Evolutionary conservation across 306 rosid genomes (phyloP).

Genomic region (Acacia melanoxylon): DNA sequence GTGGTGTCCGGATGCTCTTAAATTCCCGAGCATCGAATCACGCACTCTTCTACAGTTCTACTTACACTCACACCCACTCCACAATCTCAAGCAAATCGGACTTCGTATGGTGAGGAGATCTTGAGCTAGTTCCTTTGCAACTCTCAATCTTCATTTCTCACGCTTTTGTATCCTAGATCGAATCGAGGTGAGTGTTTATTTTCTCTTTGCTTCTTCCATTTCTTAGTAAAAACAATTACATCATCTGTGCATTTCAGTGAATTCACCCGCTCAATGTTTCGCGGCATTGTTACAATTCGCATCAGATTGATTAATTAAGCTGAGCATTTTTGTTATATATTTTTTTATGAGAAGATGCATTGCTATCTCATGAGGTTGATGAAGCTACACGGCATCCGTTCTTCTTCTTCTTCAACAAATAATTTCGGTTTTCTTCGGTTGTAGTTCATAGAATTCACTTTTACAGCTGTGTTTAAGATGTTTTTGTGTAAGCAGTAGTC

Average conservation of each 20-base stretch:
- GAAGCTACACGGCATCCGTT: background rate
- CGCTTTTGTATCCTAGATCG: constrained; percentile 29
- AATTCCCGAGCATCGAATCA: constrained; percentile 31
- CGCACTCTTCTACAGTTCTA: background rate
- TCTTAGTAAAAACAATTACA: background rate
- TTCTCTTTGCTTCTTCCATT: constrained; percentile 1
- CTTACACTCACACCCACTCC: background rate
- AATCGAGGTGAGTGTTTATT: background rate
- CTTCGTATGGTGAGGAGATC: background rate
- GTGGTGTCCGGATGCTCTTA: constrained; percentile 19
- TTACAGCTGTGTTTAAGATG: background rate
- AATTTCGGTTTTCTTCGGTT: background rate
- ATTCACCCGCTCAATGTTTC: background rate
- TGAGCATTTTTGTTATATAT: background rate
- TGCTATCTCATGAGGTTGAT: background rate
- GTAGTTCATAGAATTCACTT: background rate
- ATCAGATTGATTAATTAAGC: background rate
- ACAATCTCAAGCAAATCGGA: constrained; percentile 26
- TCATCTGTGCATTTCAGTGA: background rate
- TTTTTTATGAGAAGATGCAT: background rate
- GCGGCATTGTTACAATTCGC: background rate
- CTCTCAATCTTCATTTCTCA: constrained; percentile 28
- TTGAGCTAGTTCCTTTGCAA: background rate
- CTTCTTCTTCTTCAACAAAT: background rate
- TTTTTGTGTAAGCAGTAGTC: background rate